These are phyloP conservation scores for Lipomyces orientalis DNA, from an alignment of 805 yeast genomes.

Conservation along the genomic window DNA sequence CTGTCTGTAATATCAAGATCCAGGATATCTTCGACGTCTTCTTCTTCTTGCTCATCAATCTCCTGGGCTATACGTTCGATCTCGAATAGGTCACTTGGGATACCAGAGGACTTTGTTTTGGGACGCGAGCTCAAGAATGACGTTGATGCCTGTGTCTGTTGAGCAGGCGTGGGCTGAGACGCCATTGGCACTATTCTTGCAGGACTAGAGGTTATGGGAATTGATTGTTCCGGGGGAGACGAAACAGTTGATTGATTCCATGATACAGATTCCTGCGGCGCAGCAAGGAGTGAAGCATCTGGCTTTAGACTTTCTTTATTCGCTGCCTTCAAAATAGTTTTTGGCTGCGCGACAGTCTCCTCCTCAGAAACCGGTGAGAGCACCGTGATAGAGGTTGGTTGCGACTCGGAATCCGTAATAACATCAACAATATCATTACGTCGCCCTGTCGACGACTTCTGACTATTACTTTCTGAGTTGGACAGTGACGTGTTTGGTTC, in stretches of 20 bases:
- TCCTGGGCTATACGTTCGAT: constrained; percentile 36
- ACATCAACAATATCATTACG: not conserved
- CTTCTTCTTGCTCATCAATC: constrained; percentile 47
- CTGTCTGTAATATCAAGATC: constrained; percentile 32
- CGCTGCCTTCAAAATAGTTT: not conserved
- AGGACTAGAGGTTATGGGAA: not conserved
- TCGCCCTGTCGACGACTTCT: not conserved
- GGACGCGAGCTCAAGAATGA: not conserved
- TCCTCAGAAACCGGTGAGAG: not conserved
- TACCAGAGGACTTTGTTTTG: not conserved
- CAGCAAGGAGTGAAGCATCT: not conserved
- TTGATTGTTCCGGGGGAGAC: not conserved
- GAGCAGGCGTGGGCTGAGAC: not conserved
- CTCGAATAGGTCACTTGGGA: constrained; percentile 30
- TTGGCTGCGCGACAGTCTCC: not conserved
- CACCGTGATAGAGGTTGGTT: not conserved
- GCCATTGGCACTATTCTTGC: not conserved
- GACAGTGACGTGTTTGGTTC: not conserved
- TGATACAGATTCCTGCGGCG: not conserved
- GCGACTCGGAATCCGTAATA: not conserved
- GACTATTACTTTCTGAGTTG: not conserved
- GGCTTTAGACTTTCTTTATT: not conserved
- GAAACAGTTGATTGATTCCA: not conserved
- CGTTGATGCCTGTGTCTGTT: not conserved
- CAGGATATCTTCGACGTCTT: constrained; percentile 62